These are phyloP conservation scores for Mucuna pruriens DNA, from an alignment of 306 rosid species.

Conservation along the genomic window DNA sequence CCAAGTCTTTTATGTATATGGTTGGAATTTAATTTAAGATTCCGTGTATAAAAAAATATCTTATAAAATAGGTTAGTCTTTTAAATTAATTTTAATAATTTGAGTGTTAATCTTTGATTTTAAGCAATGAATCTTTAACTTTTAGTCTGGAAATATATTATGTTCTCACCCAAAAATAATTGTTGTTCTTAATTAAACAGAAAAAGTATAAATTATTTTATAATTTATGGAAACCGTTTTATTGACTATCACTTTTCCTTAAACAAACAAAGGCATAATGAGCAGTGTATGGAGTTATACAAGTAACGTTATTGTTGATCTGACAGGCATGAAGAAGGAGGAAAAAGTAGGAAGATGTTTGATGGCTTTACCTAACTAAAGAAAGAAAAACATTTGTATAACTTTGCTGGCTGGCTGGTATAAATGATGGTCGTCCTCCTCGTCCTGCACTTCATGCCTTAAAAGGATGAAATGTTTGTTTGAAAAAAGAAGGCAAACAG, in stretches of 20 bases:
- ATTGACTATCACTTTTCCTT: neutral
- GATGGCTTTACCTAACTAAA: constrained; percentile 40
- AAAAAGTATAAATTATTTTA: no score
- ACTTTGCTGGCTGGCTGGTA: constrained; percentile 37
- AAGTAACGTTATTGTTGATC: neutral
- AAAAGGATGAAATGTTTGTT: constrained; percentile 53
- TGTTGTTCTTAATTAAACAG: no score
- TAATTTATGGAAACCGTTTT: neutral
- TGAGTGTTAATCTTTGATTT: no score
- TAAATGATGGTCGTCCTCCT: constrained; percentile 47
- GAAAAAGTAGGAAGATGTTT: constrained; percentile 37
- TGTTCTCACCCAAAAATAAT: no score
- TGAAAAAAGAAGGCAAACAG: constrained; percentile 32
- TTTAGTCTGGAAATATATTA: no score
- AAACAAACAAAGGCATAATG: neutral
- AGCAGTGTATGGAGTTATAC: neutral
- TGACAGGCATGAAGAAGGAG: neutral
- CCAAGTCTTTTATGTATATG: no score
- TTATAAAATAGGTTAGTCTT: no score
- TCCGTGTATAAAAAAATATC: no score
- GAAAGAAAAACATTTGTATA: constrained; percentile 31
- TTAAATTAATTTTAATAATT: no score
- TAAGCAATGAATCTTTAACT: no score
- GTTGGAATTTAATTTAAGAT: no score
- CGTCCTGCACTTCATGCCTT: constrained; percentile 50